phyloP scores from a whole-genome alignment of 306 rosid species.

The Amphicarpaea edgeworthii region DNA sequence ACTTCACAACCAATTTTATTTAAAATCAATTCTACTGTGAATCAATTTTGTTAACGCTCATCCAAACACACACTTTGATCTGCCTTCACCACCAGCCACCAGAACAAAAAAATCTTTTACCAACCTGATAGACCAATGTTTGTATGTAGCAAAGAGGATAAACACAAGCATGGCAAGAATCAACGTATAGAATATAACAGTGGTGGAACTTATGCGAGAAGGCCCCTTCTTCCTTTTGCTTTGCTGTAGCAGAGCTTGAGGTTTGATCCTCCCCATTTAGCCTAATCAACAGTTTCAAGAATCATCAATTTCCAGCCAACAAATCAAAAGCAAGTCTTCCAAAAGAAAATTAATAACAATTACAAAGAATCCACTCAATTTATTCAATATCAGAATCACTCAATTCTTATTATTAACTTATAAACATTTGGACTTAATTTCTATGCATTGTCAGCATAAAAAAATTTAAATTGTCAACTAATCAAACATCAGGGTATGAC shows the following conservation, averaged over 20 bases:
- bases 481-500: not conserved
- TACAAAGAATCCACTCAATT: not conserved
- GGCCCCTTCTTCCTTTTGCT: conserved; percentile 77
- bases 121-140: conserved; percentile 61
- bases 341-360: conserved; percentile 10
- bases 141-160: conserved; percentile 52
- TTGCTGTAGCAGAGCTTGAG: conserved; percentile 68
- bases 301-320: conserved; percentile 29
- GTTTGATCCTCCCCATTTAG: conserved; percentile 69
- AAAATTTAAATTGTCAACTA: no score
- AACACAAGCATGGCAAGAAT: conserved; percentile 51
- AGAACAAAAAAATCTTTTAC: conserved; percentile 23
- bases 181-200: conserved; percentile 51
- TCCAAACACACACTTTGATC: not conserved
- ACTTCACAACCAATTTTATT: no score
- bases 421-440: not conserved
- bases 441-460: no score
- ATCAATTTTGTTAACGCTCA: not conserved
- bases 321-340: conserved; percentile 27
- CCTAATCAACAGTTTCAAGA: conserved; percentile 43
- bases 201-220: conserved; percentile 52
- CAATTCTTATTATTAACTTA: not conserved
- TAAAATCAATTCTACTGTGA: no score
- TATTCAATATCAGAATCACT: not conserved
- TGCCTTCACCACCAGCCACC: conserved; percentile 11